phyloP scores from a whole-genome alignment of 2,329 filamentous ascomycete genomes.

The Trichoderma sp. region DNA sequence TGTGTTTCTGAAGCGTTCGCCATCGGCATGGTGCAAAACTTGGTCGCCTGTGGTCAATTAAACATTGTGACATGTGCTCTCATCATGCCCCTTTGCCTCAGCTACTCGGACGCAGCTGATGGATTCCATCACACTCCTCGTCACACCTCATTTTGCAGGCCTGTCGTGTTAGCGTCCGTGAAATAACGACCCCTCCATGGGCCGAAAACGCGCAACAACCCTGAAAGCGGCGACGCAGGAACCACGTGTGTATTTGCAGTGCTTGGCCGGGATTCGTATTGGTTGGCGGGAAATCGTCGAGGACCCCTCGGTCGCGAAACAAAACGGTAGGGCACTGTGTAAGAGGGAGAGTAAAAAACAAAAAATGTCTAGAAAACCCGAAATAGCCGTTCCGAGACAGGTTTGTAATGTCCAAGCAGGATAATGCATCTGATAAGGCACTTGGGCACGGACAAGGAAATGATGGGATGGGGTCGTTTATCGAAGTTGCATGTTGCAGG shows the following conservation, averaged over 20 bases:
- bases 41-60: background rate
- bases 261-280: conserved; percentile 2
- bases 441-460: background rate
- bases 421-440: background rate
- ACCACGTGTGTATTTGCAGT: conserved; percentile 11
- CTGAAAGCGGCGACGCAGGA: conserved; percentile 14
- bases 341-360: background rate
- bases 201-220: conserved; percentile 7
- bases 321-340: background rate
- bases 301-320: background rate
- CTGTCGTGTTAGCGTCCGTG: conserved; percentile 1
- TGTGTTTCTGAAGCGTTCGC: background rate
- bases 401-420: background rate
- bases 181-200: conserved; percentile 9
- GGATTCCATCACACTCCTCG: background rate
- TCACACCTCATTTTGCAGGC: conserved; percentile 1
- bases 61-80: background rate
- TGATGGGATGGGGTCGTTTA: background rate
- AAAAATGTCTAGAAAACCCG: background rate
- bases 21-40: background rate
- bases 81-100: background rate
- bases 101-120: no score
- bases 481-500: background rate
- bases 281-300: background rate
- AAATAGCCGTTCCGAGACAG: background rate